Conservation (phyloP, 306 rosid genomes). For the Ormosia emarginata region DNA sequence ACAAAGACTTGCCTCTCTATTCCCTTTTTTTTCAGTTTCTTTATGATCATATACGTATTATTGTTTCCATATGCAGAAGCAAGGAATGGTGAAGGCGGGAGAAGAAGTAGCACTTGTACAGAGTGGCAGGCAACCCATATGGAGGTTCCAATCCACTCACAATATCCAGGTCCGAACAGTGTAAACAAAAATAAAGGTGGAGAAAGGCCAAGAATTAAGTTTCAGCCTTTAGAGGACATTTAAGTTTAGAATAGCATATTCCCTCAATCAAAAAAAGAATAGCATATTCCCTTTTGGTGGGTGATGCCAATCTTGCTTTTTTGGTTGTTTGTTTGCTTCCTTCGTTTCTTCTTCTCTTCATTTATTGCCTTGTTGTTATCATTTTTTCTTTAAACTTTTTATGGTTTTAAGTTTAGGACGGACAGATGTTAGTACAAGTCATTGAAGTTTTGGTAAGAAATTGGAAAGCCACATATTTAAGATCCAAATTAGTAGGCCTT, state of each 20-base stretch:
- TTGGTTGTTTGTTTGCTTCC: constrained; percentile 11
- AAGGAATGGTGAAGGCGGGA: constrained; percentile 91
- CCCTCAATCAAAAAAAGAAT: not conserved
- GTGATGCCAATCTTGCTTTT: constrained; percentile 16
- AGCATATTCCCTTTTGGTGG: not conserved
- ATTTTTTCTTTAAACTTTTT: not conserved
- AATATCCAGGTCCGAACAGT: constrained; percentile 88
- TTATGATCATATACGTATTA: not conserved
- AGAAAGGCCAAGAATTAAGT: not conserved
- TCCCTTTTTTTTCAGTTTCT: not conserved
- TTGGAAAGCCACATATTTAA: not conserved
- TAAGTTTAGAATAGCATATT: constrained; percentile 2
- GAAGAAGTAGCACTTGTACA: constrained; percentile 96
- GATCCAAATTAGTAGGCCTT: too few relatives aligned
- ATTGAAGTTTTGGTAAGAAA: constrained; percentile 22
- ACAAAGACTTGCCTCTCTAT: not conserved
- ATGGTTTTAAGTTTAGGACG: not conserved
- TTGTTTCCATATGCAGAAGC: constrained; percentile 53
- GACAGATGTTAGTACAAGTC: not conserved
- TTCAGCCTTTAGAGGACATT: not conserved
- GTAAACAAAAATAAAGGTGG: constrained; percentile 16
- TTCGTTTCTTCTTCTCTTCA: constrained; percentile 11
- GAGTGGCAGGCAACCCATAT: constrained; percentile 94
- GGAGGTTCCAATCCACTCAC: constrained; percentile 98
- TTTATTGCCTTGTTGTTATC: not conserved